Conservation (phyloP, 441 rosid genomes). For the Gossypium armourianum region DNA sequence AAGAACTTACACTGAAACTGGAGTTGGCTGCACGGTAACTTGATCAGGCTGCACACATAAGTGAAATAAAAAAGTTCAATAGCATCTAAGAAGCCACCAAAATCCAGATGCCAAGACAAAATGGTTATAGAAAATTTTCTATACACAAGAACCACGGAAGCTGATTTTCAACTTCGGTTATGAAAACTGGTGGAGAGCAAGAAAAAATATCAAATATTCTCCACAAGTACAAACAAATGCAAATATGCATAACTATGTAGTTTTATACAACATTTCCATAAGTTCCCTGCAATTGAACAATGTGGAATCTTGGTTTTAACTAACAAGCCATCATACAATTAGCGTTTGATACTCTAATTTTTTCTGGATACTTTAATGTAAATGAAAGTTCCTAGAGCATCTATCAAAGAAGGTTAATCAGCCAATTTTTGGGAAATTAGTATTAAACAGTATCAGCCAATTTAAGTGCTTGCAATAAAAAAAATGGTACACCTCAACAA, state of each 20-base stretch:
- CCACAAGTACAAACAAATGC: background rate
- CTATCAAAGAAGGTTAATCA: background rate
- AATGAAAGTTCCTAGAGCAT: background rate
- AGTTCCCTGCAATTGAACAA: background rate
- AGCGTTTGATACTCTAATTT: background rate
- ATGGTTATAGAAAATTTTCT: background rate
- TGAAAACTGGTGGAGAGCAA: background rate
- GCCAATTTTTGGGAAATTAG: background rate
- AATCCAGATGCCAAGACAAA: background rate
- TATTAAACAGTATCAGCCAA: background rate
- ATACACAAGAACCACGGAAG: background rate
- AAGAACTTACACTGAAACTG: slow-evolving; percentile 77
- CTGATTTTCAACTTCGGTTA: slow-evolving; percentile 1
- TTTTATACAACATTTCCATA: background rate
- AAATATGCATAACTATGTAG: background rate
- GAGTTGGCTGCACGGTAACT: slow-evolving; percentile 57
- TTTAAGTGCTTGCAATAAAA: background rate
- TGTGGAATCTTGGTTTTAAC: background rate
- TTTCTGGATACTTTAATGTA: background rate
- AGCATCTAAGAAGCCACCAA: slow-evolving; percentile 6
- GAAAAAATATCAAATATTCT: background rate
- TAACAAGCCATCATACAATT: background rate
- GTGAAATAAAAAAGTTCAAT: slow-evolving; percentile 11
- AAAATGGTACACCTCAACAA: background rate
- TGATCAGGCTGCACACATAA: slow-evolving; percentile 56